These are phyloP conservation scores for Yarrowia sp. DNA, from an alignment of 805 yeast genomes.

Conservation along the genomic window DNA sequence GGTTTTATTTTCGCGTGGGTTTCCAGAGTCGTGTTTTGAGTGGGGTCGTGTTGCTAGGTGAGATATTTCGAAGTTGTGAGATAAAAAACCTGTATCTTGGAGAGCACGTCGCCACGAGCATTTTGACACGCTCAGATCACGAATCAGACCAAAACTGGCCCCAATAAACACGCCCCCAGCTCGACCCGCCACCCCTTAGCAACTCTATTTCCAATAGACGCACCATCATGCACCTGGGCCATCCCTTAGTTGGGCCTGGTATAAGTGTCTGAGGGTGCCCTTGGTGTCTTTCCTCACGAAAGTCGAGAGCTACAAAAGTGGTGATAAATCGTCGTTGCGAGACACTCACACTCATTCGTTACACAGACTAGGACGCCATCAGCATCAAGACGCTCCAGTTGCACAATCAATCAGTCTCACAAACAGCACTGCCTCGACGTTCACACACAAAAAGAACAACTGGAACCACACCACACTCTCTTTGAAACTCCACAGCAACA, in stretches of 20 bases:
- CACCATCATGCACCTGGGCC: slow-evolving; percentile 12
- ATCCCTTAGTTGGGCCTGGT: slow-evolving; percentile 21
- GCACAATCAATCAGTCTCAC: background rate
- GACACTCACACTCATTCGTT: background rate
- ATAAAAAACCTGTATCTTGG: background rate
- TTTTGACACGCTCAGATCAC: background rate
- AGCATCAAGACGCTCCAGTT: background rate
- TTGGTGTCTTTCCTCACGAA: background rate
- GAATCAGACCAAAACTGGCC: background rate
- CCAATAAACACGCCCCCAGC: background rate
- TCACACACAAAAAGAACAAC: background rate
- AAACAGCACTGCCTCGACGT: background rate
- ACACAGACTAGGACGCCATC: background rate
- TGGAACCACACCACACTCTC: background rate
- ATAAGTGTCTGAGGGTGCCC: slow-evolving; percentile 21
- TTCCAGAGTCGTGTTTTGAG: slow-evolving; percentile 6
- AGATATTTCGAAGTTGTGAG: background rate
- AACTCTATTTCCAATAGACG: slow-evolving; percentile 9
- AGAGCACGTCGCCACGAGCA: background rate
- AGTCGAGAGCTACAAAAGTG: background rate
- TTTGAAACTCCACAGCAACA: background rate
- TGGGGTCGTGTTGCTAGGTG: background rate
- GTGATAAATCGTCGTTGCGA: background rate
- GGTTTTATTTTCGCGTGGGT: slow-evolving; percentile 12
- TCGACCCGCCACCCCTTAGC: slow-evolving; percentile 3